A percentile compares a stretch with the other conserved stretches of the same genome.
phyloP scores from a whole-genome alignment of 306 rosid genomes.

The Quercus cerris region DNA sequence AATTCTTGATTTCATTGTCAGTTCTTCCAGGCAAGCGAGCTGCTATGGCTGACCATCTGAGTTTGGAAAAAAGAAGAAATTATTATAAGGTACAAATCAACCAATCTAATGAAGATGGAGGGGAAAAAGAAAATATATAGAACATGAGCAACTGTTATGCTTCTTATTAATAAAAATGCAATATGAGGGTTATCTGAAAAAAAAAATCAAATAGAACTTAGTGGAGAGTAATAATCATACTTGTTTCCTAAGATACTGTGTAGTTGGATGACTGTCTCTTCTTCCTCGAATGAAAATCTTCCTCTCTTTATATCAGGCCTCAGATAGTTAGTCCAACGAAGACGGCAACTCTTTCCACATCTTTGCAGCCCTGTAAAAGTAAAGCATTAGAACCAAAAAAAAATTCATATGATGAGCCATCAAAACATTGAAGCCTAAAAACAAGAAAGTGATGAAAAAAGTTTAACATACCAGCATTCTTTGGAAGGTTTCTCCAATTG shows the following conservation, averaged over 20 bases:
- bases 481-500: conserved; percentile 85
- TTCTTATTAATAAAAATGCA: not conserved
- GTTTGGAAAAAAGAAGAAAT: not conserved
- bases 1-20: conserved; percentile 87
- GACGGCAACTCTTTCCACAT: conserved; percentile 98
- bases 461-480: conserved; percentile 59
- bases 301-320: conserved; percentile 97
- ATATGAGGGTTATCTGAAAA: not conserved
- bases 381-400: not conserved
- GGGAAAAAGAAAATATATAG: not conserved
- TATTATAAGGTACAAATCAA: not conserved
- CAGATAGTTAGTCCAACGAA: conserved; percentile 89
- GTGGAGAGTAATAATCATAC: conserved; percentile 35
- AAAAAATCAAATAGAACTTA: not conserved
- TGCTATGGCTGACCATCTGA: conserved; percentile 94
- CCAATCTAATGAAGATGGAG: not conserved
- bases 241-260: conserved; percentile 88
- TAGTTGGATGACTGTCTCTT: conserved; percentile 82
- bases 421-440: not conserved
- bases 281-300: conserved; percentile 92
- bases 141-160: not conserved
- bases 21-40: conserved; percentile 90
- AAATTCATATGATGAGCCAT: not conserved
- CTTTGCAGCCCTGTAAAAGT: conserved; percentile 56
- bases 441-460: not conserved